These are phyloP conservation scores for Backusella tuberculispora DNA, from an alignment of 192 early-diverging fungal genomes.

Conservation along the genomic window DNA sequence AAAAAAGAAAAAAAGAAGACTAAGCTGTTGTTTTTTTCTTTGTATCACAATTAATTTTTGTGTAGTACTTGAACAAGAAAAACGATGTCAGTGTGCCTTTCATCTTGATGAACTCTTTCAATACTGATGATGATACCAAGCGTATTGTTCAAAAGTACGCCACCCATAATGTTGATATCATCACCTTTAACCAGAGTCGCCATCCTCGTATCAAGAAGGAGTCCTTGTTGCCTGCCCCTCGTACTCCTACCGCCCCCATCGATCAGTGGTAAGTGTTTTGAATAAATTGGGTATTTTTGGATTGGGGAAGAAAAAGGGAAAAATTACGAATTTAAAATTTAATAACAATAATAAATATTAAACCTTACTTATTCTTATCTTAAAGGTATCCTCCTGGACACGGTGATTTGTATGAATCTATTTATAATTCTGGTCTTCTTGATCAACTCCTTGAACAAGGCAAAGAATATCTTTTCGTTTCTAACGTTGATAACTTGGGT, in stretches of 20 bases:
- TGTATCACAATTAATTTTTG: conserved; percentile 11
- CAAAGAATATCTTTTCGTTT: conserved; percentile 98
- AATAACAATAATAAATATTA: not conserved
- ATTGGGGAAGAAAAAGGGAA: conserved; percentile 16
- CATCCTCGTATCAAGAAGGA: conserved; percentile 95
- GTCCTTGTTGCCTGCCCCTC: conserved; percentile 83
- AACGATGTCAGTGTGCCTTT: conserved; percentile 92
- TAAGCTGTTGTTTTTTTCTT: not conserved
- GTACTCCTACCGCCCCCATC: conserved; percentile 63
- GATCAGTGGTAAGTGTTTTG: conserved; percentile 57
- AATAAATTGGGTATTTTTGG: conserved; percentile 20
- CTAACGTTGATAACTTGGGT: conserved; percentile 99
- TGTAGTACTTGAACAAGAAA: conserved; percentile 84
- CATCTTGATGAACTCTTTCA: conserved; percentile 99
- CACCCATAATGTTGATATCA: conserved; percentile 86
- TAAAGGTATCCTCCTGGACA: conserved; percentile 96
- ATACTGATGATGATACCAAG: conserved; percentile 98
- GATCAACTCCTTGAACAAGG: conserved; percentile 93
- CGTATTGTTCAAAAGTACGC: conserved; percentile 99
- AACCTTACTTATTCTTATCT: conserved; percentile 19
- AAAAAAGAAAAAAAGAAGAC: not conserved
- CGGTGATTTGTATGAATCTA: conserved; percentile 96
- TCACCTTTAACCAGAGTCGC: conserved; percentile 98
- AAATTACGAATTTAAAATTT: not conserved
- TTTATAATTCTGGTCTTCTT: conserved; percentile 89